Conservation (phyloP, 2,329 filamentous ascomycete species). For the Rutstroemia sydowiana region DNA sequence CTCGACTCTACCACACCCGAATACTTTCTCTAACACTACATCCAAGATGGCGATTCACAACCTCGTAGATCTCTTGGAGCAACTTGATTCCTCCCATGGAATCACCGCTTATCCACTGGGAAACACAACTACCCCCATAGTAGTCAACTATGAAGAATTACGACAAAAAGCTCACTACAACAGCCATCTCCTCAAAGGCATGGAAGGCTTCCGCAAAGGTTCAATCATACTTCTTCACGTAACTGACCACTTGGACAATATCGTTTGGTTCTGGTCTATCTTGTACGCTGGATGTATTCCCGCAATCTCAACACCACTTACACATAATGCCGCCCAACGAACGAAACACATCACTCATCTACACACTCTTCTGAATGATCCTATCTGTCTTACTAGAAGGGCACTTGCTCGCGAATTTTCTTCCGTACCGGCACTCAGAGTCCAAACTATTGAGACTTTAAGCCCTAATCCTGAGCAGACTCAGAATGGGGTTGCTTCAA, state of each 20-base stretch:
- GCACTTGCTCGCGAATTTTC: background rate
- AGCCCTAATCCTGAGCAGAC: background rate
- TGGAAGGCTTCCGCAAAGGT: background rate
- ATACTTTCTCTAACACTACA: too few relatives aligned
- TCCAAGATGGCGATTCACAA: too few relatives aligned
- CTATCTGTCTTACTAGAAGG: conserved; percentile 1
- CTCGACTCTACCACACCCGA: too few relatives aligned
- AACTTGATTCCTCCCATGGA: too few relatives aligned
- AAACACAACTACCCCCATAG: background rate
- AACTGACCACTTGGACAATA: background rate
- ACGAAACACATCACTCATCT: background rate
- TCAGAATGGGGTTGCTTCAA: background rate
- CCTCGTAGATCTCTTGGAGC: too few relatives aligned
- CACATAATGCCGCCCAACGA: background rate
- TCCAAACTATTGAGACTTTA: background rate
- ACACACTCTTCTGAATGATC: background rate
- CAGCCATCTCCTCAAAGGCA: background rate
- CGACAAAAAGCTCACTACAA: background rate
- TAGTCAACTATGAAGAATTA: background rate
- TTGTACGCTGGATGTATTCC: background rate
- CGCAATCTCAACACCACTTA: background rate
- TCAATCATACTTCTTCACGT: background rate
- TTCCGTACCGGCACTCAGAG: background rate
- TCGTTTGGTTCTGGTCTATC: background rate
- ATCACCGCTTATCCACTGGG: background rate